Evolutionary conservation across 495 filamentous ascomycete species (phyloP).

Genomic region (Hyaloscypha variabilis): DNA sequence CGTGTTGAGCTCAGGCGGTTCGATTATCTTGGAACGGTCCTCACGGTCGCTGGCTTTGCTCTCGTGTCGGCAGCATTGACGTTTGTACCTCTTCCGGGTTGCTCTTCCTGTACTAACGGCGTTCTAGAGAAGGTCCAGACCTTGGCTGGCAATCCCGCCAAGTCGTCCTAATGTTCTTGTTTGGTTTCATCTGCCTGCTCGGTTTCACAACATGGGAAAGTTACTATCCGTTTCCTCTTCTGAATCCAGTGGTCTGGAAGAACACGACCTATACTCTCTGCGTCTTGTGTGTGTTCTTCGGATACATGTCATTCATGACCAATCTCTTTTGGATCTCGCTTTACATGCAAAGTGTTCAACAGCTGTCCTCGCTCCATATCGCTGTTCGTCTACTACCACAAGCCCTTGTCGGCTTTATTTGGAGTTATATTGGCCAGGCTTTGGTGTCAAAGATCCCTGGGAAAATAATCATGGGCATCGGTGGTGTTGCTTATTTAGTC

Average conservation of each 20-base stretch:
- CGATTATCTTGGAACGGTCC: slow-evolving; percentile 36
- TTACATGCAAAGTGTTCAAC: slow-evolving; percentile 41
- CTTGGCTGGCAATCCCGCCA: slow-evolving; percentile 59
- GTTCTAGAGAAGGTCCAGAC: slow-evolving; percentile 37
- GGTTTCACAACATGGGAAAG: slow-evolving; percentile 59
- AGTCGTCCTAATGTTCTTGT: slow-evolving; percentile 56
- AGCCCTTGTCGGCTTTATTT: slow-evolving; percentile 37
- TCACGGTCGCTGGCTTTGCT: slow-evolving; percentile 37
- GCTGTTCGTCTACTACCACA: slow-evolving; percentile 39
- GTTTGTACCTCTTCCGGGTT: slow-evolving; percentile 25
- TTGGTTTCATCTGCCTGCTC: slow-evolving; percentile 53
- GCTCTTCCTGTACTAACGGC: slow-evolving; percentile 5
- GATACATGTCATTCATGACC: slow-evolving; percentile 43
- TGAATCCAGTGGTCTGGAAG: slow-evolving; percentile 38
- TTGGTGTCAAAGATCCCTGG: slow-evolving; percentile 38
- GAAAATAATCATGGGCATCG: slow-evolving; percentile 34
- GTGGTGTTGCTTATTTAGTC: slow-evolving; percentile 31
- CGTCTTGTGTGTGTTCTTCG: slow-evolving; percentile 35
- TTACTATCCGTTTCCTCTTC: slow-evolving; percentile 35
- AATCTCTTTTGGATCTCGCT: slow-evolving; percentile 43
- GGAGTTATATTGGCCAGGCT: slow-evolving; percentile 38
- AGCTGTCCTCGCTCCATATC: slow-evolving; percentile 36
- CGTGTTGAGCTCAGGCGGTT: slow-evolving; percentile 32
- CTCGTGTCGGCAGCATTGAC: slow-evolving; percentile 38
- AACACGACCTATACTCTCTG: slow-evolving; percentile 39